Conservation (phyloP, 2,329 filamentous ascomycete genomes). For the Colletotrichum sp. region DNA sequence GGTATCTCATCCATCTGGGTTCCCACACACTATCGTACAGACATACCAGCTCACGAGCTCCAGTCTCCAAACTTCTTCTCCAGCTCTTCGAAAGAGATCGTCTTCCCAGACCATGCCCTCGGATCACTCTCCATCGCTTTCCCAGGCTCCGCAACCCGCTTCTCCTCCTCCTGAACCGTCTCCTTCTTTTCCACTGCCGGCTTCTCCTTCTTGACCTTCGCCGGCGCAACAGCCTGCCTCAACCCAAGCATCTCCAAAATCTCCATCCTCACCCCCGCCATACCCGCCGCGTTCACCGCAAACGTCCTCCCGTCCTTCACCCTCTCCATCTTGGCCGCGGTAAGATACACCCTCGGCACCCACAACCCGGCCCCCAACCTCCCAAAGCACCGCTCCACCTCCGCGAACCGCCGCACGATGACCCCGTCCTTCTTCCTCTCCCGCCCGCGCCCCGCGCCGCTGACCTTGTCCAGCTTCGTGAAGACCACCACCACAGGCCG, state of each 20-base stretch:
- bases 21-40: slow-evolving; percentile 8
- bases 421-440: slow-evolving; percentile 22
- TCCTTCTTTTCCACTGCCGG: neutral
- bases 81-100: slow-evolving; percentile 39
- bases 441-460: slow-evolving; percentile 20
- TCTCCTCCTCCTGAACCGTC: neutral
- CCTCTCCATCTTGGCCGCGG: slow-evolving; percentile 41
- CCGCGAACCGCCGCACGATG: slow-evolving; percentile 20
- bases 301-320: slow-evolving; percentile 27
- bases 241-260: slow-evolving; percentile 47
- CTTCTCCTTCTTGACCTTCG: neutral
- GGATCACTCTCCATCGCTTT: slow-evolving; percentile 17
- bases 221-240: neutral
- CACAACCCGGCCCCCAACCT: slow-evolving; percentile 25
- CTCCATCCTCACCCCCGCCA: slow-evolving; percentile 43
- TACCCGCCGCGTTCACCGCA: slow-evolving; percentile 33
- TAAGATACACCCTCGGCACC: slow-evolving; percentile 36
- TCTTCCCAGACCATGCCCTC: slow-evolving; percentile 32
- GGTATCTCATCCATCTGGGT: neutral
- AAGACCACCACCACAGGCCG: slow-evolving; percentile 55
- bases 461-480: slow-evolving; percentile 62
- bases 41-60: neutral
- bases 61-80: slow-evolving; percentile 23
- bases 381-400: slow-evolving; percentile 8
- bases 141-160: neutral